Conservation (phyloP, 495 filamentous ascomycete genomes). For the Neurospora discreta region DNA sequence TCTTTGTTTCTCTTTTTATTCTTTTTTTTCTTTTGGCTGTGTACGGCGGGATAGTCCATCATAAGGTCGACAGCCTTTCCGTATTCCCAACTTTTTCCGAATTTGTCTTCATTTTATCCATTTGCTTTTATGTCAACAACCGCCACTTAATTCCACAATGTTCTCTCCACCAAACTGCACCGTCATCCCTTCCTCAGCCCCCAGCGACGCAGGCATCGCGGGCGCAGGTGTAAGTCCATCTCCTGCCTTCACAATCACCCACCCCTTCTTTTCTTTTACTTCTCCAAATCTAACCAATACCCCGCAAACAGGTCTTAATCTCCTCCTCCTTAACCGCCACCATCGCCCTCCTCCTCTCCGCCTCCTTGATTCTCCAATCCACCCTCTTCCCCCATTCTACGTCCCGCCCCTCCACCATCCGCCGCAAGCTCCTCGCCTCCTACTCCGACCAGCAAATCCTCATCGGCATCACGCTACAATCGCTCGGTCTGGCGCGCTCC, state of each 20-base stretch:
- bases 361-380: constrained; percentile 35
- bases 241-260: no score
- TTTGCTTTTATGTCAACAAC: not conserved
- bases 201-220: constrained; percentile 46
- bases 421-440: constrained; percentile 45
- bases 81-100: no score
- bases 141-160: constrained; percentile 5
- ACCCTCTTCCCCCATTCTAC: constrained; percentile 18
- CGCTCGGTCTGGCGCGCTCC: constrained; percentile 40
- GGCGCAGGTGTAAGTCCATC: constrained; percentile 40
- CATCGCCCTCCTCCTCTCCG: constrained; percentile 32
- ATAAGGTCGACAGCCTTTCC: no score
- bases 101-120: no score
- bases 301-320: constrained; percentile 36
- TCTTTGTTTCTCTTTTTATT: not conserved
- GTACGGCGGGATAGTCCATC: no score
- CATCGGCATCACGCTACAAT: constrained; percentile 47
- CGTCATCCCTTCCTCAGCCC: constrained; percentile 26
- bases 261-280: not conserved
- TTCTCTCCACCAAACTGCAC: constrained; percentile 31
- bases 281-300: not conserved
- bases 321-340: constrained; percentile 47
- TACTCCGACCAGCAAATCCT: constrained; percentile 53
- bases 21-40: no score
- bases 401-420: constrained; percentile 22